phyloP scores from a whole-genome alignment of 371 early-diverging fungal species.

The Circinella umbellata region DNA sequence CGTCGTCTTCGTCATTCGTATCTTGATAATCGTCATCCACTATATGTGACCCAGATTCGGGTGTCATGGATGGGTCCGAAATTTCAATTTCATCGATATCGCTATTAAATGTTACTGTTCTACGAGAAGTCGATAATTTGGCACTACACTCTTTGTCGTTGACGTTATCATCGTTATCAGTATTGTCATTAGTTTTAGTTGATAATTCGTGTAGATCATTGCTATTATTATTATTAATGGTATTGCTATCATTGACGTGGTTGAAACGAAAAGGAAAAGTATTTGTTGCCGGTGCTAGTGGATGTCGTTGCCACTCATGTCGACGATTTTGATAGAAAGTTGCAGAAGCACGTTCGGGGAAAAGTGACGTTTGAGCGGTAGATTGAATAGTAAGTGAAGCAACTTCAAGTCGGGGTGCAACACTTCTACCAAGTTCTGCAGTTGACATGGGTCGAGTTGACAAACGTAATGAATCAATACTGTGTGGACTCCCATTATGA shows the following conservation, averaged over 20 bases:
- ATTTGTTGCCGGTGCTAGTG: neutral
- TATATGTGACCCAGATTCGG: conserved; percentile 15
- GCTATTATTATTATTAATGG: too few relatives aligned
- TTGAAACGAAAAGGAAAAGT: neutral
- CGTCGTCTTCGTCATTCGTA: conserved; percentile 2
- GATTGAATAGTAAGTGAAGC: conserved; percentile 28
- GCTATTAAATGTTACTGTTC: conserved; percentile 26
- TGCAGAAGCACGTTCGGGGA: conserved; percentile 10
- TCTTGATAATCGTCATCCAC: neutral
- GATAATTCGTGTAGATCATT: neutral
- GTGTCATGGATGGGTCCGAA: conserved; percentile 1
- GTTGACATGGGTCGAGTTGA: neutral
- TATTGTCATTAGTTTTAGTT: neutral
- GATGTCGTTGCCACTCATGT: conserved; percentile 2
- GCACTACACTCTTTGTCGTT: neutral
- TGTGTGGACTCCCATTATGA: neutral
- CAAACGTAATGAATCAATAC: neutral
- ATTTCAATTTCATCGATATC: conserved; percentile 23
- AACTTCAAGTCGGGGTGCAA: conserved; percentile 27
- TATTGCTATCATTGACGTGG: neutral
- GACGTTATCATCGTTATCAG: neutral
- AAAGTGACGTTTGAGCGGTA: conserved; percentile 18
- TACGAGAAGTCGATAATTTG: conserved; percentile 6
- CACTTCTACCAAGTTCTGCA: conserved; percentile 23
- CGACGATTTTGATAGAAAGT: neutral